phyloP scores from a whole-genome alignment of 257 asterid genomes.

The Buddleja alternifolia region DNA sequence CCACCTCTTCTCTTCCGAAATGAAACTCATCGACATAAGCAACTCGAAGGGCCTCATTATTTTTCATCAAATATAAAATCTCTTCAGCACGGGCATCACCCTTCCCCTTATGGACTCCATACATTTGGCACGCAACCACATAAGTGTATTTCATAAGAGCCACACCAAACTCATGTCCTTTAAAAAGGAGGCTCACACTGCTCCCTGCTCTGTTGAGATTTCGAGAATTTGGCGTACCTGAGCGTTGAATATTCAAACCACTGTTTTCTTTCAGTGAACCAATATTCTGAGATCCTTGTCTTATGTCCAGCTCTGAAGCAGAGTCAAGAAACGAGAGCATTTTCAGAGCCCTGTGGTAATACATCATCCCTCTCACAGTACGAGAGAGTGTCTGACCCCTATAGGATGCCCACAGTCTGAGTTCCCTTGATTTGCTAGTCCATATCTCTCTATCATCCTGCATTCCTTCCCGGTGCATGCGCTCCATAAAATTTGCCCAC shows the following conservation, averaged over 20 bases:
- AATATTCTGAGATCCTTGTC: slow-evolving; percentile 68
- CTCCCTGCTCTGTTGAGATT: slow-evolving; percentile 72
- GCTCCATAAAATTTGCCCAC: slow-evolving; percentile 84
- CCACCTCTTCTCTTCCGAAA: slow-evolving; percentile 73
- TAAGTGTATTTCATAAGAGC: slow-evolving; percentile 89
- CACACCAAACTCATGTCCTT: slow-evolving; percentile 75
- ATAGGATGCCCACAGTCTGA: slow-evolving; percentile 95
- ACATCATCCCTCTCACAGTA: slow-evolving; percentile 98
- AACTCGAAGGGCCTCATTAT: slow-evolving; percentile 89
- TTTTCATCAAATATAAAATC: slow-evolving; percentile 75
- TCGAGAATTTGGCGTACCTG: slow-evolving; percentile 39
- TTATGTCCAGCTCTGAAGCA: slow-evolving; percentile 84
- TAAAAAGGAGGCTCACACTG: slow-evolving; percentile 70
- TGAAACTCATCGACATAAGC: slow-evolving; percentile 90
- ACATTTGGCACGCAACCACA: slow-evolving; percentile 92
- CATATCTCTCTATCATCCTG: slow-evolving; percentile 65
- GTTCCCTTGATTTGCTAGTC: slow-evolving; percentile 69
- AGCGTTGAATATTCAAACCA: slow-evolving; percentile 37
- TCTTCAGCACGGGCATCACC: slow-evolving; percentile 91
- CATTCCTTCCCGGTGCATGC: slow-evolving; percentile 87
- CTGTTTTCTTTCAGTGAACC: slow-evolving; percentile 45
- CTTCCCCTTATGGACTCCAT: slow-evolving; percentile 79
- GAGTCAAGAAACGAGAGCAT: slow-evolving; percentile 92
- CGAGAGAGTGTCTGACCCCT: slow-evolving; percentile 96
- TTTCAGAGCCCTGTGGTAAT: slow-evolving; percentile 87